Conservation (phyloP, 108 stramenopile genomes). For the Cylindrotheca fusiformis region DNA sequence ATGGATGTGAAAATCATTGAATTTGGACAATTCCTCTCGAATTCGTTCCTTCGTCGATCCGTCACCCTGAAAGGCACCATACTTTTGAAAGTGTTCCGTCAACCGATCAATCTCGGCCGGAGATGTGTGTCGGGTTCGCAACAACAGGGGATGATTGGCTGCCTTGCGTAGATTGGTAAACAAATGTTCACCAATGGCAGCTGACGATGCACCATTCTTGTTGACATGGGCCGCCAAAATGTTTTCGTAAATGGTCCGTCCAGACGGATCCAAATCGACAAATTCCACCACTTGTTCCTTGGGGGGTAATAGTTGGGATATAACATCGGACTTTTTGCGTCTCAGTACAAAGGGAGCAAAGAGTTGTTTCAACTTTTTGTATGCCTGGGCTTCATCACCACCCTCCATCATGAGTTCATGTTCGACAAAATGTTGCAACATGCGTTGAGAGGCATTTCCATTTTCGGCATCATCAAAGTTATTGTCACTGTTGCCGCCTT, state of each 20-base stretch:
- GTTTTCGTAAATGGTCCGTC: conserved; percentile 37
- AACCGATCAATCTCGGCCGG: conserved; percentile 52
- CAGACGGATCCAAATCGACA: conserved; percentile 35
- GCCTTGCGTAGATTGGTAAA: conserved; percentile 95
- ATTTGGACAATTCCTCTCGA: conserved; percentile 70
- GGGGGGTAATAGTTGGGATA: conserved; percentile 76
- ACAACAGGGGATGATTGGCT: conserved; percentile 93
- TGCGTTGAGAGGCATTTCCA: conserved; percentile 52
- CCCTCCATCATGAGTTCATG: conserved; percentile 34
- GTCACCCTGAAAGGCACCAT: conserved; percentile 73
- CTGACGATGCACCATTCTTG: conserved; percentile 23
- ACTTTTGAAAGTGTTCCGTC: conserved; percentile 42
- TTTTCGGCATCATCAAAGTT: conserved; percentile 47
- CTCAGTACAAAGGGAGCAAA: conserved; percentile 93
- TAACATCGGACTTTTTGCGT: conserved; percentile 86
- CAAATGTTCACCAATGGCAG: conserved; percentile 69
- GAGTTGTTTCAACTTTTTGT: conserved; percentile 74
- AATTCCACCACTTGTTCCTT: conserved; percentile 43
- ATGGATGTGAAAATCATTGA: conserved; percentile 88
- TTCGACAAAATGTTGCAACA: conserved; percentile 82
- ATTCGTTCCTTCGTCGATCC: conserved; percentile 69
- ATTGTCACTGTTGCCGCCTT: conserved; percentile 25
- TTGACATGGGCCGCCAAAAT: conserved; percentile 36
- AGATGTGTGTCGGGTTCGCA: conserved; percentile 72
- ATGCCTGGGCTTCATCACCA: conserved; percentile 45